Percentiles rank a stretch among this genome's conserved stretches.
phyloP scores from a whole-genome alignment of 192 early-diverging fungal genomes.

The Neocallimastix lanati region DNA sequence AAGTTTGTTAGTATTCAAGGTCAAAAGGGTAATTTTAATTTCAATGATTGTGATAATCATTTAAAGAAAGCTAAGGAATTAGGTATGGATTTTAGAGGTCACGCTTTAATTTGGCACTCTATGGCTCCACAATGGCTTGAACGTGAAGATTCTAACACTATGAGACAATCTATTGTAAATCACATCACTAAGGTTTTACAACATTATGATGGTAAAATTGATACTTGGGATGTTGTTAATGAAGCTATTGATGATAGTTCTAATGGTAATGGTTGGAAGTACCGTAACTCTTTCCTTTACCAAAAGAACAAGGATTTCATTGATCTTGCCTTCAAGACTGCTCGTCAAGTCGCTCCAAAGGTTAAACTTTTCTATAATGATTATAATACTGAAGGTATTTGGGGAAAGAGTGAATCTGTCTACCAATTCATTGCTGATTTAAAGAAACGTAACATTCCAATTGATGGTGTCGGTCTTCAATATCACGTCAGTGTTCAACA shows the following conservation, averaged over 20 bases:
- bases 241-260: neutral
- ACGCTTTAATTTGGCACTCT: neutral
- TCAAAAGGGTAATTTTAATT: neutral
- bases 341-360: neutral
- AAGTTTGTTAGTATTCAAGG: neutral
- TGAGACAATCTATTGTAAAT: neutral
- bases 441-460: neutral
- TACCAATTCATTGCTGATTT: neutral
- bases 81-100: neutral
- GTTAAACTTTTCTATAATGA: neutral
- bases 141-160: neutral
- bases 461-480: neutral
- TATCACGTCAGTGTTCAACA: neutral
- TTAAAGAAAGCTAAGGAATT: neutral
- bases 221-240: neutral
- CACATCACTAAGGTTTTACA: neutral
- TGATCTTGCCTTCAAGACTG: neutral
- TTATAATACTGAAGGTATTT: neutral
- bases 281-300: neutral
- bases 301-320: neutral
- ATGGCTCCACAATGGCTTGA: neutral
- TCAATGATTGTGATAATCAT: neutral
- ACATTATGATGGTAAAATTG: neutral
- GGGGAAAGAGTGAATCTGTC: neutral
- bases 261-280: neutral